These are phyloP conservation scores for Saccharomyces jurei DNA, from an alignment of 805 yeast genomes.

Conservation along the genomic window DNA sequence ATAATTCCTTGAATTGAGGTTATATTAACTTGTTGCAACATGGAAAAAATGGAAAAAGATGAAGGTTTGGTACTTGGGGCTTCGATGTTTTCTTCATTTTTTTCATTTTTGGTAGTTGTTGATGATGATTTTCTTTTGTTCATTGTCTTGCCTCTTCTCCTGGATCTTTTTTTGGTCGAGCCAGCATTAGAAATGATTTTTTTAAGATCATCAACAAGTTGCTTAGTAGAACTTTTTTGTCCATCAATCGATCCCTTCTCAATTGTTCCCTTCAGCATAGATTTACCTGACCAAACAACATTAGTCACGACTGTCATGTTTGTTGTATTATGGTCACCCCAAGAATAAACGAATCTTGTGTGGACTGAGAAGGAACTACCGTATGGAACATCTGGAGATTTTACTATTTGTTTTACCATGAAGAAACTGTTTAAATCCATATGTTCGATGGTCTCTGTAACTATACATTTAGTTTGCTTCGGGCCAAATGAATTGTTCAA, in stretches of 20 bases:
- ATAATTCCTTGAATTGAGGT: conserved; percentile 15
- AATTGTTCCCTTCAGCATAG: conserved; percentile 69
- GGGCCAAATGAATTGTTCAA: conserved; percentile 61
- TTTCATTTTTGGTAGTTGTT: background rate
- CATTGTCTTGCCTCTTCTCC: conserved; percentile 7
- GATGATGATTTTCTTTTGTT: conserved; percentile 4
- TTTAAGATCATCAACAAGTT: conserved; percentile 38
- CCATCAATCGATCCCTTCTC: conserved; percentile 73
- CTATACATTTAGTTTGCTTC: conserved; percentile 57
- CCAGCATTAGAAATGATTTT: conserved; percentile 26
- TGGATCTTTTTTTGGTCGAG: conserved; percentile 11
- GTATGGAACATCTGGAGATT: conserved; percentile 69
- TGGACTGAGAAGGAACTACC: conserved; percentile 61
- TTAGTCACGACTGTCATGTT: conserved; percentile 47
- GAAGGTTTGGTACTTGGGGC: background rate
- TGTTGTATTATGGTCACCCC: conserved; percentile 52
- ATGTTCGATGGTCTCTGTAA: conserved; percentile 47
- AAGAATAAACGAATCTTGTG: conserved; percentile 51
- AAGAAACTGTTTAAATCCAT: conserved; percentile 38
- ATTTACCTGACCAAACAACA: conserved; percentile 65
- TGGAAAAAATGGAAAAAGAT: background rate
- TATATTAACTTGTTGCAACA: conserved; percentile 12
- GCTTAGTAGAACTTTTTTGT: conserved; percentile 49
- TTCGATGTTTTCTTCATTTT: background rate
- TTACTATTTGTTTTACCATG: conserved; percentile 45